Conservation (phyloP, 192 early-diverging fungal species). For the Gaertneriomyces sp. region DNA sequence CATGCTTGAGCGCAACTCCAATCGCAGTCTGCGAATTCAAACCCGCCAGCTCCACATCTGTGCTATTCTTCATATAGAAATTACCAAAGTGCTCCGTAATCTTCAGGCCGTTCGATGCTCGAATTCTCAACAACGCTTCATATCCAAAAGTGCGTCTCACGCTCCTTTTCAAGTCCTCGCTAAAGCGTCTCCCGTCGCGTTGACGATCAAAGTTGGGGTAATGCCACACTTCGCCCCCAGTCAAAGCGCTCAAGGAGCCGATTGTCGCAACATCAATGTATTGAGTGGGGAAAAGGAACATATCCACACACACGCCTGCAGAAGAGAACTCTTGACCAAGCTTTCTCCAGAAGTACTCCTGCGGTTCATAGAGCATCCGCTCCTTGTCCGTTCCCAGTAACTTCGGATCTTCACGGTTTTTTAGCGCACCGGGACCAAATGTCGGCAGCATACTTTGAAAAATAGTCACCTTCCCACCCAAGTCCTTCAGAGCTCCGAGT, state of each 20-base stretch:
- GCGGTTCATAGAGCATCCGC: conserved; percentile 76
- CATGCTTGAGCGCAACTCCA: conserved; percentile 78
- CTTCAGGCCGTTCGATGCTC: conserved; percentile 79
- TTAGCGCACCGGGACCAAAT: conserved; percentile 82
- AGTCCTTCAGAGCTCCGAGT: conserved; percentile 63
- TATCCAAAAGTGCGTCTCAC: conserved; percentile 77
- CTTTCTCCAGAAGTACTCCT: conserved; percentile 81
- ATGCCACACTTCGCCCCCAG: conserved; percentile 80
- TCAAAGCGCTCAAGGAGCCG: conserved; percentile 71
- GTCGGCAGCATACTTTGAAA: conserved; percentile 87
- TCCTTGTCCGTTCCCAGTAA: conserved; percentile 92
- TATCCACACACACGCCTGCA: conserved; percentile 78
- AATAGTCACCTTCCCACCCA: conserved; percentile 85
- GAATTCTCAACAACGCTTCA: conserved; percentile 82
- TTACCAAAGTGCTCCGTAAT: conserved; percentile 89
- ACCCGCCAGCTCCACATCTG: conserved; percentile 89
- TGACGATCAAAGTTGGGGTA: conserved; percentile 78
- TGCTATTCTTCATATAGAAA: conserved; percentile 86
- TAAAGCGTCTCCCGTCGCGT: conserved; percentile 70
- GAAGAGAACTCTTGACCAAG: conserved; percentile 78
- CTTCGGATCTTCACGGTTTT: conserved; percentile 84
- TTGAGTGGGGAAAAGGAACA: conserved; percentile 84
- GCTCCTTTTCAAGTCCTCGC: conserved; percentile 67
- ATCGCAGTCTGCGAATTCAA: conserved; percentile 81
- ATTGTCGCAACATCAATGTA: conserved; percentile 90